Conservation (phyloP, 2,329 filamentous ascomycete genomes). For the Diaporthe australafricana region DNA sequence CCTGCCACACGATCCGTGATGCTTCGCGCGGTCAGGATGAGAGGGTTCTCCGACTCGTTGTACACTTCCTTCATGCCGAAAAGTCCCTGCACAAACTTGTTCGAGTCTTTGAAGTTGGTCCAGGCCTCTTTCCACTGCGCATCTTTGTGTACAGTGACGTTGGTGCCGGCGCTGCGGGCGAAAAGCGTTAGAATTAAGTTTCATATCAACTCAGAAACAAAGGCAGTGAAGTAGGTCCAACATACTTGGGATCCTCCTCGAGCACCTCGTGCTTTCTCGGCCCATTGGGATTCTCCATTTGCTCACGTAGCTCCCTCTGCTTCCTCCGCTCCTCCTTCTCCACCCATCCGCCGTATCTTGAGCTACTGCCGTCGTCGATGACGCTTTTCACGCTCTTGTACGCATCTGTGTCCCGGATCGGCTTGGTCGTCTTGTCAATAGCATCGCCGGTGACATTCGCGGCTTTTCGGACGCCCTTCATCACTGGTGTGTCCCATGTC, state of each 20-base stretch:
- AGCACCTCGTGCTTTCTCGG: conserved; percentile 68
- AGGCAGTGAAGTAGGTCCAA: conserved; percentile 40
- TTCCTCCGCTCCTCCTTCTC: conserved; percentile 94
- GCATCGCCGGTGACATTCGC: conserved; percentile 87
- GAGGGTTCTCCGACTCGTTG: conserved; percentile 96
- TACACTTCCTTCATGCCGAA: conserved; percentile 90
- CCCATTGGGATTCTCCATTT: conserved; percentile 60
- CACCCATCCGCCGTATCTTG: conserved; percentile 94
- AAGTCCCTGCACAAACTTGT: conserved; percentile 86
- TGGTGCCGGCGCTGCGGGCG: conserved; percentile 82
- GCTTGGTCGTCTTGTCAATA: conserved; percentile 93
- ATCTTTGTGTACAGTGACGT: conserved; percentile 96
- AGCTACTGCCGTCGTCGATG: conserved; percentile 96
- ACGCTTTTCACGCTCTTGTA: conserved; percentile 96
- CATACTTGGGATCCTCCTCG: conserved; percentile 90
- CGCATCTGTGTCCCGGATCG: conserved; percentile 92
- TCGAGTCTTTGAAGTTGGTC: conserved; percentile 93
- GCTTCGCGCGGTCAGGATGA: conserved; percentile 91
- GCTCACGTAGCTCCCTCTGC: conserved; percentile 79
- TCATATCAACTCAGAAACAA: conserved; percentile 36
- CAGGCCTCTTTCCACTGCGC: conserved; percentile 98
- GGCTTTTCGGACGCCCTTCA: conserved; percentile 90
- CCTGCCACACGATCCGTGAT: conserved; percentile 94
- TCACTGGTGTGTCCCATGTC: conserved; percentile 96
- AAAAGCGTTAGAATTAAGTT: conserved; percentile 45